A percentile compares a stretch with the other conserved stretches of the same genome.
Conservation (phyloP, 306 rosid genomes). For the Ceratonia siliqua region DNA sequence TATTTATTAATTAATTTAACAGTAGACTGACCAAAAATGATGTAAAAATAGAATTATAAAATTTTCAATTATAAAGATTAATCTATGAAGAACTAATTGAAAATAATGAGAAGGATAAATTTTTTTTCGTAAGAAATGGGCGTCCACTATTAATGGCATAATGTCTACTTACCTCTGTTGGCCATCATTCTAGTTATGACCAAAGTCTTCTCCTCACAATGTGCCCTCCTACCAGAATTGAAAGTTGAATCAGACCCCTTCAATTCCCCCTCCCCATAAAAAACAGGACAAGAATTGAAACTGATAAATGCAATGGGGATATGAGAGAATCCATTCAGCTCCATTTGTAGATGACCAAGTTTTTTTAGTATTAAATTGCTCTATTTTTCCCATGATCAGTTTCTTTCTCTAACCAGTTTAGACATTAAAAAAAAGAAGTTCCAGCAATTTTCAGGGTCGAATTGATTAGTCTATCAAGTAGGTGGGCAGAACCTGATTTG, state of each 20-base stretch:
- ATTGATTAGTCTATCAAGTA: not conserved
- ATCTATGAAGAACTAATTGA: too few species aligned
- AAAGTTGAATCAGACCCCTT: not conserved
- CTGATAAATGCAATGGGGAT: too few species aligned
- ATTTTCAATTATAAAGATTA: too few species aligned
- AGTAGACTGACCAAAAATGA: too few species aligned
- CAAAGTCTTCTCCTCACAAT: conserved; percentile 61
- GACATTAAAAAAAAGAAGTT: not conserved
- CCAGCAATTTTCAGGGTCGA: not conserved
- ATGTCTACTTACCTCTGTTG: conserved; percentile 79
- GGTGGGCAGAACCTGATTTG: too few species aligned
- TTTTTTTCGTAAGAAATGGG: too few species aligned
- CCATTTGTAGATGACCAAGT: not conserved
- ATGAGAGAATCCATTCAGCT: not conserved
- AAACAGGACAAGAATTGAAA: too few species aligned
- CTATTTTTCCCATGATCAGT: not conserved
- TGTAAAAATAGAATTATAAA: too few species aligned
- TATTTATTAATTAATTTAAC: too few species aligned
- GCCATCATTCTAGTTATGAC: conserved; percentile 81
- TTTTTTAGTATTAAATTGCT: not conserved
- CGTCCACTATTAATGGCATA: conserved; percentile 83
- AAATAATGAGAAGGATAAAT: too few species aligned
- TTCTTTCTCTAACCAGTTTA: not conserved
- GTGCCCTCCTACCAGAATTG: not conserved
- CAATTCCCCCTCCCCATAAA: not conserved